Evolutionary conservation across 2,329 filamentous ascomycete species (phyloP).

Genomic region (Botrytis fabae): DNA sequence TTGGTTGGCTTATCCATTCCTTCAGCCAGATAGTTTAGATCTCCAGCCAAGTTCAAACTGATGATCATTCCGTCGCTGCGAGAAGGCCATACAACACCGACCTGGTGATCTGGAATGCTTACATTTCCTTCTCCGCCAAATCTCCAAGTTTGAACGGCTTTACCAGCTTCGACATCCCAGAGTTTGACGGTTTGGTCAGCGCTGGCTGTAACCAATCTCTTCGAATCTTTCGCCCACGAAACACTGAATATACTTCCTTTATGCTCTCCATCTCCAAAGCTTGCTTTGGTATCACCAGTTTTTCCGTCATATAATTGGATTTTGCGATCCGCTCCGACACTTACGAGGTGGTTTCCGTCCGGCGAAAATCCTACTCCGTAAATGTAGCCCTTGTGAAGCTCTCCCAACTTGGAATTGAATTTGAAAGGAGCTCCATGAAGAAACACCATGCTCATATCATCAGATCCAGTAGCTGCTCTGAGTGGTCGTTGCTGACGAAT

Average conservation of each 20-base stretch:
- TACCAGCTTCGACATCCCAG: constrained; percentile 84
- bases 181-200: constrained; percentile 93
- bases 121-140: constrained; percentile 69
- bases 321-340: constrained; percentile 85
- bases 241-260: constrained; percentile 91
- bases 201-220: constrained; percentile 83
- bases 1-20: constrained; percentile 68
- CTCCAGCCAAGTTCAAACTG: constrained; percentile 82
- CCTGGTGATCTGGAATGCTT: constrained; percentile 82
- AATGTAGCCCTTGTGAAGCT: constrained; percentile 84
- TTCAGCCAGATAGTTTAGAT: constrained; percentile 83
- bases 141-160: constrained; percentile 77
- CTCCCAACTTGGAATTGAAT: constrained; percentile 79
- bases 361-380: constrained; percentile 87
- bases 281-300: constrained; percentile 75
- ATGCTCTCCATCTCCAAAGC: constrained; percentile 82
- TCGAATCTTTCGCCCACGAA: constrained; percentile 86
- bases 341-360: constrained; percentile 78
- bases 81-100: constrained; percentile 87
- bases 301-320: constrained; percentile 97
- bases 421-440: constrained; percentile 95
- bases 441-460: constrained; percentile 88
- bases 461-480: constrained; percentile 84
- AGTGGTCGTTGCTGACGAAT: constrained; percentile 89
- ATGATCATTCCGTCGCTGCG: constrained; percentile 85